These are phyloP conservation scores for Excoecaria cochinchinensis DNA, from an alignment of 345 rosid genomes.

Conservation along the genomic window DNA sequence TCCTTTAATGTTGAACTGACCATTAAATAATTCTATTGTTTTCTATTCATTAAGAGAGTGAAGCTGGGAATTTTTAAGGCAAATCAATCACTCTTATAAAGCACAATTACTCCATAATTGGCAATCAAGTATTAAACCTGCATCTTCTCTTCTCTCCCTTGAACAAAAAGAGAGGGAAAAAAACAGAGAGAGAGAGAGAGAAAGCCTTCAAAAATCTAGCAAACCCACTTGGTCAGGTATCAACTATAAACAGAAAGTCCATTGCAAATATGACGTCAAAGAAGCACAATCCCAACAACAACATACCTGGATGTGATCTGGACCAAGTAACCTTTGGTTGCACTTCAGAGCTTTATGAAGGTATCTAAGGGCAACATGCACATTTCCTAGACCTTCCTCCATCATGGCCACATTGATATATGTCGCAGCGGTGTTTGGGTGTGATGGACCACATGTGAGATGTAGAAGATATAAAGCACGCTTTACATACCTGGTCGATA, in stretches of 20 bases:
- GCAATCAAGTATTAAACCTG: neutral
- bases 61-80: conserved; percentile 8
- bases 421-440: conserved; percentile 99
- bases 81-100: conserved; percentile 1
- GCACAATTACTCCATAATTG: neutral
- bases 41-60: conserved; percentile 6
- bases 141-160: neutral
- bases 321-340: conserved; percentile 92
- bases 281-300: conserved; percentile 11
- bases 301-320: conserved; percentile 97
- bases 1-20: neutral
- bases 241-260: neutral
- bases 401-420: conserved; percentile 99
- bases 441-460: conserved; percentile 97
- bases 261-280: conserved; percentile 2
- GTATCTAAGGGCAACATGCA: conserved; percentile 96
- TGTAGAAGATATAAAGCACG: conserved; percentile 96
- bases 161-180: neutral
- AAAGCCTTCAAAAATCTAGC: neutral
- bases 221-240: neutral
- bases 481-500: conserved; percentile 79
- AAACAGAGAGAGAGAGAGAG: neutral
- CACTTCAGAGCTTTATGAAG: conserved; percentile 97
- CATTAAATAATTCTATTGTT: neutral
- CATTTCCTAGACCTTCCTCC: conserved; percentile 99